Evolutionary conservation across 2,329 filamentous ascomycete species (phyloP).

Genomic region (Diaporthe capsici): DNA sequence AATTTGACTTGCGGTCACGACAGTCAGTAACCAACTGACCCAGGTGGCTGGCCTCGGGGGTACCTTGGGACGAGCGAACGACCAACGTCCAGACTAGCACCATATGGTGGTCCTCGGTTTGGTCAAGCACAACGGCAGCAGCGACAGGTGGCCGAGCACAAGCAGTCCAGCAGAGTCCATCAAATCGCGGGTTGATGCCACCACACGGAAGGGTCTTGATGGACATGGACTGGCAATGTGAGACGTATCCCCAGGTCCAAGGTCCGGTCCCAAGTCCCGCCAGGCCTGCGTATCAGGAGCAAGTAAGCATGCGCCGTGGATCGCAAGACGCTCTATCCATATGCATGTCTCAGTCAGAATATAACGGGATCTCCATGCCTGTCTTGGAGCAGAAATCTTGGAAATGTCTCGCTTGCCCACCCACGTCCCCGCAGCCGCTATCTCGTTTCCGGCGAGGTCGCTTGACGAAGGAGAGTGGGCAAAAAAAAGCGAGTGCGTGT

Average conservation of each 20-base stretch:
- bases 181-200: not conserved
- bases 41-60: not conserved
- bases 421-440: slow-evolving; percentile 34
- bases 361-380: slow-evolving; percentile 38
- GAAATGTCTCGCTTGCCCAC: slow-evolving; percentile 37
- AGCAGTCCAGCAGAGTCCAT: not conserved
- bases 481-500: not conserved
- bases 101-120: not conserved
- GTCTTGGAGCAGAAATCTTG: slow-evolving; percentile 34
- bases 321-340: slow-evolving; percentile 31
- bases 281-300: slow-evolving; percentile 19
- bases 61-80: slow-evolving; percentile 9
- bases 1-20: slow-evolving; percentile 26
- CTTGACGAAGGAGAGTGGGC: slow-evolving; percentile 17
- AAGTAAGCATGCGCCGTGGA: slow-evolving; percentile 20
- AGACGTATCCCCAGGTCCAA: not conserved
- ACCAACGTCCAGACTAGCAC: slow-evolving; percentile 12
- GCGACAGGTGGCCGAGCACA: slow-evolving; percentile 14
- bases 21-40: slow-evolving; percentile 13
- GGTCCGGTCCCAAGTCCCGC: slow-evolving; percentile 3
- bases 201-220: slow-evolving; percentile 11
- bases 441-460: slow-evolving; percentile 31
- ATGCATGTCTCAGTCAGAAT: slow-evolving; percentile 40
- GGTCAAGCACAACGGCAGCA: slow-evolving; percentile 24
- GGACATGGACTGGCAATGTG: not conserved